Percentiles rank a stretch among this genome's conserved stretches.
phyloP scores from a whole-genome alignment of 129 eudicot species.

The Centella asiatica region DNA sequence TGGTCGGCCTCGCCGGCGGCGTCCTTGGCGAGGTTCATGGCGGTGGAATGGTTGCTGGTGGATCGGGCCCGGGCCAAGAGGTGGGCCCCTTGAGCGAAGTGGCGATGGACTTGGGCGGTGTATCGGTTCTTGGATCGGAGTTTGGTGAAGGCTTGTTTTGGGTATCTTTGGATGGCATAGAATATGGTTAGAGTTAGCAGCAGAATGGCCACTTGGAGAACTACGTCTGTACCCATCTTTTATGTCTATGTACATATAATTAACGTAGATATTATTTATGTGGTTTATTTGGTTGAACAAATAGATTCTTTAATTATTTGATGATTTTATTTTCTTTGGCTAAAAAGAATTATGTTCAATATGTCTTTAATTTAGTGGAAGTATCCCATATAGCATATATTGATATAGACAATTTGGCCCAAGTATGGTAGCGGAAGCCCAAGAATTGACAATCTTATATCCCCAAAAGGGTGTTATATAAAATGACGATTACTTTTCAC shows the following conservation, averaged over 20 bases:
- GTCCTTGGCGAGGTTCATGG: conserved; percentile 32
- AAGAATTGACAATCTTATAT: background rate
- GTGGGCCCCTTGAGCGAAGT: conserved; percentile 52
- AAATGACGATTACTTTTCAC: background rate
- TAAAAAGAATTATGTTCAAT: too few species aligned
- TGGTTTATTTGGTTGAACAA: too few species aligned
- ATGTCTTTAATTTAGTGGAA: too few species aligned
- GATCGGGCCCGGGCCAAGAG: conserved; percentile 40
- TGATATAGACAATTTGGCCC: too few species aligned
- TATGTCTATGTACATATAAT: background rate
- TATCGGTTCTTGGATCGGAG: conserved; percentile 33
- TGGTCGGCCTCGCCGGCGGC: conserved; percentile 40
- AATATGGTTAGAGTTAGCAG: conserved; percentile 26
- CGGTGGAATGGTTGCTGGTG: conserved; percentile 21
- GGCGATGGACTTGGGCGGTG: conserved; percentile 37
- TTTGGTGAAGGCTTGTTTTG: conserved; percentile 30
- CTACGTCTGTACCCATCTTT: conserved; percentile 20
- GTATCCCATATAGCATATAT: too few species aligned
- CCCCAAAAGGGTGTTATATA: too few species aligned
- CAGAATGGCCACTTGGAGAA: conserved; percentile 32
- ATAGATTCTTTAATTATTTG: too few species aligned
- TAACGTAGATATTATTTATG: background rate
- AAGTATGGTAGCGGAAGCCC: too few species aligned
- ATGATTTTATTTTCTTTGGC: too few species aligned
- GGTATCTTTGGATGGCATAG: conserved; percentile 29